phyloP scores from a whole-genome alignment of 2,329 filamentous ascomycete genomes.

The Trichothecium sympodiale region DNA sequence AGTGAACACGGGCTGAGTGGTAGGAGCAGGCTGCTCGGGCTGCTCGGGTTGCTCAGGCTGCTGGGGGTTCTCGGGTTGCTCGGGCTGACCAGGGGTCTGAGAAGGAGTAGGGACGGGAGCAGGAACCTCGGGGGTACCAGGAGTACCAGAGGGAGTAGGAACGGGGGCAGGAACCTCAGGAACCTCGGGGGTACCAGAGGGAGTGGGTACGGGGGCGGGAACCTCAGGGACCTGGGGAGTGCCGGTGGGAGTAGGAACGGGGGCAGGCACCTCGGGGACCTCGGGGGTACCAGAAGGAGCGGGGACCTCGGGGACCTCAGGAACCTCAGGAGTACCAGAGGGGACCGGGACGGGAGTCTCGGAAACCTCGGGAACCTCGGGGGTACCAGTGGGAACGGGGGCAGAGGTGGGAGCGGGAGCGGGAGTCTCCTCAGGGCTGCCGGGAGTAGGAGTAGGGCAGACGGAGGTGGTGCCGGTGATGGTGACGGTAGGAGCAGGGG shows the following conservation, averaged over 20 bases:
- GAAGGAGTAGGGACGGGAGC: background rate
- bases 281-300: background rate
- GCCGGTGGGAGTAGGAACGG: conserved; percentile 1
- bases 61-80: too few relatives aligned
- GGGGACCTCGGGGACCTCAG: background rate
- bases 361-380: background rate
- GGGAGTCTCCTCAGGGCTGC: background rate
- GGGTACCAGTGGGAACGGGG: background rate
- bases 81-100: background rate
- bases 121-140: background rate
- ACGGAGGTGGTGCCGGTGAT: conserved; percentile 3
- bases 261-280: background rate
- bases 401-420: background rate
- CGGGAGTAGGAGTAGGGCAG: conserved; percentile 2
- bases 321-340: background rate
- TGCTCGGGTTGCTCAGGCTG: conserved; percentile 1
- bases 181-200: conserved; percentile 1
- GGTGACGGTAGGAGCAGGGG: conserved; percentile 11
- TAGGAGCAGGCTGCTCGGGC: conserved; percentile 1
- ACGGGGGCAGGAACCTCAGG: background rate
- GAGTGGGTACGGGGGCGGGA: background rate
- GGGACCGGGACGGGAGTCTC: background rate
- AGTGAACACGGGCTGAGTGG: background rate
- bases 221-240: background rate
- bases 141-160: conserved; percentile 1